Evolutionary conservation across 108 stramenopile species (phyloP).

Genomic region (Skeletonema menzelii): DNA sequence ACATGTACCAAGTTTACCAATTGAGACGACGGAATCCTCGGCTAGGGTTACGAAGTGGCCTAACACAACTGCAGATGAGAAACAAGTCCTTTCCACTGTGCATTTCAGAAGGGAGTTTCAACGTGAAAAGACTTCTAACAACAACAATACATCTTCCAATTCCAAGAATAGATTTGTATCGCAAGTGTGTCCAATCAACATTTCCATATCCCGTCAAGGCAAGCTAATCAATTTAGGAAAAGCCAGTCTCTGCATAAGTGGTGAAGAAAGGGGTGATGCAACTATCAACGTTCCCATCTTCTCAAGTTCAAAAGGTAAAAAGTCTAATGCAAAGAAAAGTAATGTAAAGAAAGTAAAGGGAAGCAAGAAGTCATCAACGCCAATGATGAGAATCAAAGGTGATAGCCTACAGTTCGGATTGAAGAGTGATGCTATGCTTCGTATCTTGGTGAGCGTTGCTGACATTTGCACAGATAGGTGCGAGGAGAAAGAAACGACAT

Average conservation of each 20-base stretch:
- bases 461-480: not conserved
- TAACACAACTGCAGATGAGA: not conserved
- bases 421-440: not conserved
- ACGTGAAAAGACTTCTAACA: not conserved
- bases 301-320: not conserved
- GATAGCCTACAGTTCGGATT: not conserved
- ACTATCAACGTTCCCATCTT: constrained; percentile 6
- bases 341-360: not conserved
- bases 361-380: not conserved
- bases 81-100: constrained; percentile 21
- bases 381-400: not conserved
- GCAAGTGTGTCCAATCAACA: constrained; percentile 27
- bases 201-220: constrained; percentile 25
- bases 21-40: not conserved
- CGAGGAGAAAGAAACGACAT: not conserved
- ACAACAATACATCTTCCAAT: not conserved
- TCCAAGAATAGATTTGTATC: constrained; percentile 13
- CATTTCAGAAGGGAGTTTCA: constrained; percentile 21
- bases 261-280: constrained; percentile 19
- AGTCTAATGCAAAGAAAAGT: not conserved
- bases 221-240: constrained; percentile 12
- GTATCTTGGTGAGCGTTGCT: not conserved
- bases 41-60: constrained; percentile 17
- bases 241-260: constrained; percentile 17
- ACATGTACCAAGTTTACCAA: constrained; percentile 27